Base-by-base conservation (phyloP, 805 yeast genomes). In the Brettanomyces sp. region DNA sequence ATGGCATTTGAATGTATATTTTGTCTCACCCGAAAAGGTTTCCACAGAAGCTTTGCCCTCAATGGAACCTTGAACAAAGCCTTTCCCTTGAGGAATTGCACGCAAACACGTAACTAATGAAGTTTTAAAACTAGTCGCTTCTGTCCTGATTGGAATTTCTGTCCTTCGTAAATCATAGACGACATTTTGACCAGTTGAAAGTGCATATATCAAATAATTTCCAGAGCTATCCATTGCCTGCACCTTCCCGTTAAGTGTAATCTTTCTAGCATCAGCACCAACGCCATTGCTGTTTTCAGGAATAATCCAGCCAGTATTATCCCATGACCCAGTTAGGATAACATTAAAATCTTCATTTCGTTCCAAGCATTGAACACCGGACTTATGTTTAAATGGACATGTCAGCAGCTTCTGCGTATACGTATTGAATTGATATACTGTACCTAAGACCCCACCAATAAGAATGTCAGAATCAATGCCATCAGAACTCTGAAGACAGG, bases 1-100 rank as follows among this genome's bases (percentile, higher is more conserved):
- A 60, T 88, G 96, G 49, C 95, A 82, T 56, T 87, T 79, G 69
- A 88, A 88, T 0, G 95, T 91, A 60, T 81, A 89, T 46, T 78
- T 74, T 5, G 37, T 25, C 8, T 40, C 46, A 2, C 35, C 73
- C 45, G 79, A 77, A 45, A 80, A 76, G 54, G 71, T 80, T 50
- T 86, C 91, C 25, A 87, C 75, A 0, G 89, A 80, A 1, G 84
- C 88, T 28, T 95, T 67, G 0, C 95, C 95, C 55, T 86, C 95
- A n/a, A 87, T 70, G 1, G 91, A 80, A 25, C 87, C 69, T 32
- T 80, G 72, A 0, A 82, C 87, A 58, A 75, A 82, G 8, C 81
- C 90, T 51, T 65, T 60, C 3, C 68, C 68, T 42, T 68, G 63
- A 0, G 85, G 83, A 52, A 79, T 70, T 36, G 79, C 65, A 50